phyloP scores from a whole-genome alignment of 2,329 filamentous ascomycete genomes.

The Ophiostoma triangulosporum region DNA sequence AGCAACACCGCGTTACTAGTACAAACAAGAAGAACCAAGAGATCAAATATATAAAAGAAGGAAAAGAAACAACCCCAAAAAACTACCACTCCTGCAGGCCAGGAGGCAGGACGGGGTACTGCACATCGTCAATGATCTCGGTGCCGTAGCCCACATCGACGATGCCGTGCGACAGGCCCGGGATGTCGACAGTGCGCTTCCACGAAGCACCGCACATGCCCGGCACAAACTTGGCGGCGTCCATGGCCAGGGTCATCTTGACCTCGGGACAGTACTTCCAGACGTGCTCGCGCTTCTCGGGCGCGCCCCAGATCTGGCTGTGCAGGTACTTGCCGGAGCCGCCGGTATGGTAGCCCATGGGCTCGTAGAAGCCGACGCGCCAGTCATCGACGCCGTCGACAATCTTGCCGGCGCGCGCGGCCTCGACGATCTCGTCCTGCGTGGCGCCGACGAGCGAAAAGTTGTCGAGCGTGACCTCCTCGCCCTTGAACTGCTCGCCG shows the following conservation, averaged over 20 bases:
- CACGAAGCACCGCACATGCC: slow-evolving; percentile 32
- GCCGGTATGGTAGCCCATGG: slow-evolving; percentile 46
- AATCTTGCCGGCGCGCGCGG: slow-evolving; percentile 20
- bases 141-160: slow-evolving; percentile 23
- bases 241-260: slow-evolving; percentile 44
- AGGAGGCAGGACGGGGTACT: slow-evolving; percentile 27
- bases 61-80: not conserved
- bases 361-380: slow-evolving; percentile 39
- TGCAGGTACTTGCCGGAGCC: slow-evolving; percentile 33
- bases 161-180: slow-evolving; percentile 11
- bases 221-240: slow-evolving; percentile 36
- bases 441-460: slow-evolving; percentile 14
- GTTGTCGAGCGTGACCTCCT: slow-evolving; percentile 15
- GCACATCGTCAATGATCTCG: slow-evolving; percentile 27
- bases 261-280: slow-evolving; percentile 46
- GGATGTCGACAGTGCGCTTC: slow-evolving; percentile 26
- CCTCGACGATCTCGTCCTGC: slow-evolving; percentile 17
- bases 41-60: not conserved
- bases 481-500: slow-evolving; percentile 33
- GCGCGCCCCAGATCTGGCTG: slow-evolving; percentile 34
- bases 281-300: slow-evolving; percentile 33
- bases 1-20: not conserved
- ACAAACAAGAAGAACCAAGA: not conserved
- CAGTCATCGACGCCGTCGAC: slow-evolving; percentile 34
- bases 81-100: slow-evolving; percentile 23